Evolutionary conservation across 805 yeast genomes (phyloP).

Genomic region (Yarrowia yakushimensis): DNA sequence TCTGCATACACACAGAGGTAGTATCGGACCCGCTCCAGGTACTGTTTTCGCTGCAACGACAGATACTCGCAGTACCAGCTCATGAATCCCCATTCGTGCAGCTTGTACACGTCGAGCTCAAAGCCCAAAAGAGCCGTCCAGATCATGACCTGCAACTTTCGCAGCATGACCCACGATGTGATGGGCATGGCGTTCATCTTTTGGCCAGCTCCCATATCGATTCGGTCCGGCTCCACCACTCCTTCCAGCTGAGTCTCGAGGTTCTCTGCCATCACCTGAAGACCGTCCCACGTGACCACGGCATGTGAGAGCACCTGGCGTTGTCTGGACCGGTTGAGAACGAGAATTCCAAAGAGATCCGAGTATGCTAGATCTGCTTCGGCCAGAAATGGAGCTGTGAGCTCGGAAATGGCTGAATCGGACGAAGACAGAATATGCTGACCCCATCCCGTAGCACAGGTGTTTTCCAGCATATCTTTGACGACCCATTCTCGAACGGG

Average conservation of each 20-base stretch:
- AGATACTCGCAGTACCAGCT: constrained; percentile 66
- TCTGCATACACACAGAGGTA: constrained; percentile 32
- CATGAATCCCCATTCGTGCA: constrained; percentile 63
- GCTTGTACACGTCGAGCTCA: constrained; percentile 67
- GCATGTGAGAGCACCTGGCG: constrained; percentile 66
- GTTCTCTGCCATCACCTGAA: constrained; percentile 70
- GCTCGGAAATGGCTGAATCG: constrained; percentile 31
- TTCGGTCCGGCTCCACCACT: not conserved
- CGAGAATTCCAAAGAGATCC: constrained; percentile 47
- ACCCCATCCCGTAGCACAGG: constrained; percentile 40
- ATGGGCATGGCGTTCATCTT: constrained; percentile 54
- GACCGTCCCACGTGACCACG: constrained; percentile 64
- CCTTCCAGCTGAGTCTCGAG: constrained; percentile 50
- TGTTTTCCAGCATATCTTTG: constrained; percentile 45
- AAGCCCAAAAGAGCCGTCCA: constrained; percentile 71
- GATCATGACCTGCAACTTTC: constrained; percentile 67
- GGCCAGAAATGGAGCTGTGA: constrained; percentile 35
- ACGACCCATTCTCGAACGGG: constrained; percentile 33
- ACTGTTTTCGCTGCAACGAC: constrained; percentile 42
- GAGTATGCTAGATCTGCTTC: constrained; percentile 44
- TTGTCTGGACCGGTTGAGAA: constrained; percentile 75
- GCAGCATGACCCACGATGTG: constrained; percentile 63
- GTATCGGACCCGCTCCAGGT: constrained; percentile 43
- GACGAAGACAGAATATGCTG: constrained; percentile 31
- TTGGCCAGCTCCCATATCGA: not conserved